Evolutionary conservation across 2,329 filamentous ascomycete species (phyloP).

Genomic region (Dichotomopilus funicola): DNA sequence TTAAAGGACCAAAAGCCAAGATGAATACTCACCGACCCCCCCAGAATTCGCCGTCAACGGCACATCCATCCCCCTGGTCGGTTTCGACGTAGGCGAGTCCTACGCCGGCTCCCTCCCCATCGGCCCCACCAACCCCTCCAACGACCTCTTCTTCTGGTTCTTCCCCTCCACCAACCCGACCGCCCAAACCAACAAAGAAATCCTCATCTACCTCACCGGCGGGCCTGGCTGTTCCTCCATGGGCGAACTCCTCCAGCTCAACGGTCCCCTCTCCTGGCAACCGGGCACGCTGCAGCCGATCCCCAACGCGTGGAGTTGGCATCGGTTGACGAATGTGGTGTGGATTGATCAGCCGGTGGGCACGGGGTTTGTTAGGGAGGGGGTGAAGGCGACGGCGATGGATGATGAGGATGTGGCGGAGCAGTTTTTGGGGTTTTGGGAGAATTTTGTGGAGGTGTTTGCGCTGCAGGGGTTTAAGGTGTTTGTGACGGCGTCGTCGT

Average conservation of each 20-base stretch:
- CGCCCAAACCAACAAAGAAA: slow-evolving; percentile 40
- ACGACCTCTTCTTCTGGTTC: slow-evolving; percentile 58
- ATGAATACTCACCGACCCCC: neutral
- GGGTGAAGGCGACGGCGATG: slow-evolving; percentile 55
- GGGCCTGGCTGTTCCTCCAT: slow-evolving; percentile 51
- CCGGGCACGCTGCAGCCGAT: slow-evolving; percentile 58
- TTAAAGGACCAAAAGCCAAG: neutral
- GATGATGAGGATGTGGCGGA: slow-evolving; percentile 58
- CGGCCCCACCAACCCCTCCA: slow-evolving; percentile 33
- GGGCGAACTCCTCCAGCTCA: slow-evolving; percentile 64
- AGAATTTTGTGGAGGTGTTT: slow-evolving; percentile 66
- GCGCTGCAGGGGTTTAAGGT: slow-evolving; percentile 55
- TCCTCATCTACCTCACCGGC: slow-evolving; percentile 54
- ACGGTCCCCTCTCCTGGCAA: slow-evolving; percentile 64
- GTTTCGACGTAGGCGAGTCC: slow-evolving; percentile 59
- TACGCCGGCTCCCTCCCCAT: slow-evolving; percentile 56
- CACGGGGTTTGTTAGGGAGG: slow-evolving; percentile 53
- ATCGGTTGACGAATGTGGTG: slow-evolving; percentile 66
- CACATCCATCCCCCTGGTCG: slow-evolving; percentile 54
- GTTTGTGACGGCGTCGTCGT: slow-evolving; percentile 54
- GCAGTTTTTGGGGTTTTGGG: slow-evolving; percentile 68
- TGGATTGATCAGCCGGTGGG: slow-evolving; percentile 62
- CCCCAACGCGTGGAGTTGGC: slow-evolving; percentile 62
- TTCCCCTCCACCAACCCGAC: slow-evolving; percentile 47
- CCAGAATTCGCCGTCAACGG: slow-evolving; percentile 58